phyloP scores from a whole-genome alignment of 768 basidiomycete species.

The Mycena maculata region DNA sequence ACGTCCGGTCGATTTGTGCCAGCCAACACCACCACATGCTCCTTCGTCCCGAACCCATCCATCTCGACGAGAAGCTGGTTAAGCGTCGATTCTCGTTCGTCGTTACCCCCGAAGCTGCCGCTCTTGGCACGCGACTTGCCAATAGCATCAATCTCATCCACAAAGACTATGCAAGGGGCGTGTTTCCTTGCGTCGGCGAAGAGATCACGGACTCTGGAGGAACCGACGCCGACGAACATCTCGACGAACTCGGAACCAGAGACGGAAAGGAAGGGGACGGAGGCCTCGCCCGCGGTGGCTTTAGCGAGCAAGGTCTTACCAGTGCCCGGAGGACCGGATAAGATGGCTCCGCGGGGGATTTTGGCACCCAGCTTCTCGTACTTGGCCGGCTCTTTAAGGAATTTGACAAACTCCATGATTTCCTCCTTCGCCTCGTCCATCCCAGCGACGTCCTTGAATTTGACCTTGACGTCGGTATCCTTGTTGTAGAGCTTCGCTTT shows the following conservation, averaged over 20 bases:
- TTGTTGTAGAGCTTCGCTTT: conserved; percentile 96
- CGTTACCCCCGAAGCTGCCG: conserved; percentile 85
- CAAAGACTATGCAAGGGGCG: conserved; percentile 98
- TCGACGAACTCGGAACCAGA: conserved; percentile 99
- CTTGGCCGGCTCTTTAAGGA: conserved; percentile 93
- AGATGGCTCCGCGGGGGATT: conserved; percentile 94
- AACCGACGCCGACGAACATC: conserved; percentile 99
- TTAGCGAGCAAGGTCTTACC: conserved; percentile 98
- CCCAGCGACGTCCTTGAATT: conserved; percentile 97
- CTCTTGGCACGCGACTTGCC: conserved; percentile 92
- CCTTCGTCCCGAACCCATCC: conserved; percentile 98
- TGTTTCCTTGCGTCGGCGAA: conserved; percentile 98
- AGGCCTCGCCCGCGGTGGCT: conserved; percentile 98
- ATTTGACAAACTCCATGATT: conserved; percentile 99
- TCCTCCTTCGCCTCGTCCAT: conserved; percentile 99
- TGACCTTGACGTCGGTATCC: conserved; percentile 92
- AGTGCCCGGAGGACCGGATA: conserved; percentile 96
- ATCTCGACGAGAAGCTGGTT: conserved; percentile 99
- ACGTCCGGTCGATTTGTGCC: conserved; percentile 98
- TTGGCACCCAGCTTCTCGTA: conserved; percentile 98
- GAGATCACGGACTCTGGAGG: conserved; percentile 95
- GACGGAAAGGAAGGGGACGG: conserved; percentile 97
- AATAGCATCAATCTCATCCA: conserved; percentile 99
- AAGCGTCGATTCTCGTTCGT: conserved; percentile 96
- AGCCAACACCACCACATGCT: conserved; percentile 95